A percentile compares a stretch with the other conserved stretches of the same genome.
Conservation (phyloP, 2,329 filamentous ascomycete genomes). For the Purpureocillium takamizusanense region DNA sequence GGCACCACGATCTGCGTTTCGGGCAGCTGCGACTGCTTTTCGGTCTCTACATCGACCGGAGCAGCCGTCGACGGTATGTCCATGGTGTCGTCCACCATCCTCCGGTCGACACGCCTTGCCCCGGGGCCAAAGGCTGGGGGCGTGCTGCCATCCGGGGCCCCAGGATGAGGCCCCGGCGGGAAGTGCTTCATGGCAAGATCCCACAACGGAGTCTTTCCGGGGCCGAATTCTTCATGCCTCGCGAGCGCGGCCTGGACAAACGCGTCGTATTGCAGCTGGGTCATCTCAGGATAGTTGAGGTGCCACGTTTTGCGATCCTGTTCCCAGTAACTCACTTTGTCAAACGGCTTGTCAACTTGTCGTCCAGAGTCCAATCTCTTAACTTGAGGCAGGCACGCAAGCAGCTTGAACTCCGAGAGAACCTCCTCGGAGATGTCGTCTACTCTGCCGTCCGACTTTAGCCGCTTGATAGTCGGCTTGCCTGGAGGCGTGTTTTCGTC, state of each 20-base stretch:
- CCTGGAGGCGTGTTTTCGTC: constrained; percentile 25
- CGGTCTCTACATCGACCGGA: constrained; percentile 14
- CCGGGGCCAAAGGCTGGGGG: constrained; percentile 1
- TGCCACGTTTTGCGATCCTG: constrained; percentile 49
- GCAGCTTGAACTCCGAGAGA: constrained; percentile 34
- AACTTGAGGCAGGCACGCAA: constrained; percentile 41
- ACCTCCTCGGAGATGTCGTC: constrained; percentile 23
- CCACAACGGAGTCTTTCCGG: constrained; percentile 43
- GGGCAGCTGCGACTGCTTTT: constrained; percentile 26
- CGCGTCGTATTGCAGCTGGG: constrained; percentile 45
- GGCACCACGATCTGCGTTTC: constrained; percentile 27
- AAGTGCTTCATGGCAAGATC: constrained; percentile 50
- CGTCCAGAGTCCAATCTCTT: constrained; percentile 40
- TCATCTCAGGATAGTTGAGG: constrained; percentile 55
- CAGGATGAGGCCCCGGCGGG: constrained; percentile 28
- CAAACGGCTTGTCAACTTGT: constrained; percentile 47
- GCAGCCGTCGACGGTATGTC: constrained; percentile 23
- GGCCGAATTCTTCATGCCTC: constrained; percentile 43
- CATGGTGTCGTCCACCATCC: constrained; percentile 14
- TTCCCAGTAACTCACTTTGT: constrained; percentile 51
- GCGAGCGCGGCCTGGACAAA: constrained; percentile 42
- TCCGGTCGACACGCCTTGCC: constrained; percentile 15
- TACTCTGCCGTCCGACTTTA: constrained; percentile 40
- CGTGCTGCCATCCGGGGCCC: constrained; percentile 1
- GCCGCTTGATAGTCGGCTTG: constrained; percentile 45